A percentile compares a stretch with the other conserved stretches of the same genome.
Evolutionary conservation across 108 stramenopile species (phyloP).

Genomic region (Bacterosira constricta): DNA sequence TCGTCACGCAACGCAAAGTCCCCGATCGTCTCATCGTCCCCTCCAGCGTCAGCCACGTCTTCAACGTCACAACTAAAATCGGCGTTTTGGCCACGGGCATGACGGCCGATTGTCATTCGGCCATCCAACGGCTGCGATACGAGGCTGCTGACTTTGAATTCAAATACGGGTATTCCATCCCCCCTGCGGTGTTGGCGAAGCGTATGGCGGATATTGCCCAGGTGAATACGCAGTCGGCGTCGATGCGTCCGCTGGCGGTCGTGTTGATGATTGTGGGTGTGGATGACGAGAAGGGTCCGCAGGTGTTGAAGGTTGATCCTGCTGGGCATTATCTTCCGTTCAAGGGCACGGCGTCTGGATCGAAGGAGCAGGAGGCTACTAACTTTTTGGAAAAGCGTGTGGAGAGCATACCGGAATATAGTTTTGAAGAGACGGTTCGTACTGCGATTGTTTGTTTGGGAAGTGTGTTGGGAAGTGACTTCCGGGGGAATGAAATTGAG

Average conservation of each 20-base stretch:
- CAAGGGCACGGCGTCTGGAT: conserved; percentile 91
- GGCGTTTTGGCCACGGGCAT: conserved; percentile 95
- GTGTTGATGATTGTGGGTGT: conserved; percentile 92
- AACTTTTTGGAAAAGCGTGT: conserved; percentile 98
- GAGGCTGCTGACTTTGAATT: conserved; percentile 95
- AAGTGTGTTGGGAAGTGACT: conserved; percentile 94
- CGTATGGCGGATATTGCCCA: conserved; percentile 98
- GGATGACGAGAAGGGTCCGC: conserved; percentile 97
- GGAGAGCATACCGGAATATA: conserved; percentile 64
- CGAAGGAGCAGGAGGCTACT: conserved; percentile 98
- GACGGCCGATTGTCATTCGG: conserved; percentile 84
- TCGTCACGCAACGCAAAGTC: conserved; percentile 98
- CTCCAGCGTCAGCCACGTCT: conserved; percentile 86
- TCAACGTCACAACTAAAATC: conserved; percentile 83
- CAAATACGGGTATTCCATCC: conserved; percentile 95
- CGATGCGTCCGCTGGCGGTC: conserved; percentile 90
- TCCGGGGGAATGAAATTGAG: conserved; percentile 95
- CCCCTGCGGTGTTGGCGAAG: conserved; percentile 88
- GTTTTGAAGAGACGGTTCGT: conserved; percentile 70
- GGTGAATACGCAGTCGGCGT: conserved; percentile 97
- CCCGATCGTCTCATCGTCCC: conserved; percentile 96
- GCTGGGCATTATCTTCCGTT: conserved; percentile 98
- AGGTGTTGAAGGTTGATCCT: conserved; percentile 96
- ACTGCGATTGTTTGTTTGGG: conserved; percentile 94
- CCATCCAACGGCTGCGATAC: conserved; percentile 91